phyloP scores from a whole-genome alignment of 129 eudicot genomes.

The Artemisia annua region DNA sequence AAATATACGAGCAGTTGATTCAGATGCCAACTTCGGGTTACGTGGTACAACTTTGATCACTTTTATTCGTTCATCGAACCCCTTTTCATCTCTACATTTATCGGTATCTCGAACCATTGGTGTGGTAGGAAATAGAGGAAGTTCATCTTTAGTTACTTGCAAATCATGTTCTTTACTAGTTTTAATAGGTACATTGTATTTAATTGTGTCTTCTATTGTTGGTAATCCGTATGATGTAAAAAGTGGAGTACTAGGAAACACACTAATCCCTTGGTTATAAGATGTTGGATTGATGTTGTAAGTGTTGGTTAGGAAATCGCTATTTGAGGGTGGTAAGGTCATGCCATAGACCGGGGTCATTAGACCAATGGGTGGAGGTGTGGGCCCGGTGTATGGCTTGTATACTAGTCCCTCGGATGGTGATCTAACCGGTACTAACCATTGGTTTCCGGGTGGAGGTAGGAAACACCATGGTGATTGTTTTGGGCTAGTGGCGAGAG shows the following conservation, averaged over 20 bases:
- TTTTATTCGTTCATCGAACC: conserved; percentile 29
- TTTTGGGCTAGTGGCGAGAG: conserved; percentile 29
- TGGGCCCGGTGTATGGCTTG: conserved; percentile 63
- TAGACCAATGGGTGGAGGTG: conserved; percentile 42
- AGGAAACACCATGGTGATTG: conserved; percentile 41
- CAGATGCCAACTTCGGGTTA: conserved; percentile 51
- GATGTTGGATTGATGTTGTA: conserved; percentile 33
- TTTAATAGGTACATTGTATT: conserved; percentile 16
- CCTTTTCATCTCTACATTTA: conserved; percentile 28
- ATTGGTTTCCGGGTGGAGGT: conserved; percentile 61
- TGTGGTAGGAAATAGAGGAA: conserved; percentile 53
- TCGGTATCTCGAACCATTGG: conserved; percentile 39
- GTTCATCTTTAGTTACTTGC: conserved; percentile 42
- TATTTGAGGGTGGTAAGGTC: conserved; percentile 23
- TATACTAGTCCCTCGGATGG: conserved; percentile 77
- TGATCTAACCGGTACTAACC: conserved; percentile 61
- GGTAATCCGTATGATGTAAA: conserved; percentile 33
- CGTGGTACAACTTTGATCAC: conserved; percentile 72
- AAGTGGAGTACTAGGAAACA: conserved; percentile 31
- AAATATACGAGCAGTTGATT: conserved; percentile 67
- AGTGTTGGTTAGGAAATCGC: conserved; percentile 22
- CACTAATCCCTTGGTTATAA: conserved; percentile 33
- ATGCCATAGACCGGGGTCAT: conserved; percentile 42
- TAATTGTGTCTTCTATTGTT: conserved; percentile 4
- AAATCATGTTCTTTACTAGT: conserved; percentile 36